phyloP scores from a whole-genome alignment of 768 basidiomycete species.

The Leccinum imitatum region DNA sequence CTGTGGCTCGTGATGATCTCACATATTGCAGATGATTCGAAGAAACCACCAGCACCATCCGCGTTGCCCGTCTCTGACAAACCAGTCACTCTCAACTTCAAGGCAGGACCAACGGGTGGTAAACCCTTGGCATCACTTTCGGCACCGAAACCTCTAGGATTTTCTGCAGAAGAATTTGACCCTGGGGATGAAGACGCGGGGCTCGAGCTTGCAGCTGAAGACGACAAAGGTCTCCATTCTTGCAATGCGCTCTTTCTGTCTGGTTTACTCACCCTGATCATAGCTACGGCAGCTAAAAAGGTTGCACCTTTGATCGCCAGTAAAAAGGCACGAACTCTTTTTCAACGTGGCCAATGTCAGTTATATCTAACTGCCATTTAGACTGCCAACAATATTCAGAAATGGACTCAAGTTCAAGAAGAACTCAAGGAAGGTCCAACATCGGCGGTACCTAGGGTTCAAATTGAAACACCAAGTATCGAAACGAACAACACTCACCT shows the following conservation, averaged over 20 bases:
- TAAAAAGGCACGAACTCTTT: conserved; percentile 61
- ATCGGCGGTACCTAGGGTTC: conserved; percentile 23
- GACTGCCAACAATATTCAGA: conserved; percentile 88
- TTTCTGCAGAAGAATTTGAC: conserved; percentile 62
- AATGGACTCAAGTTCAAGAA: conserved; percentile 96
- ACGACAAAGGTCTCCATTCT: conserved; percentile 39
- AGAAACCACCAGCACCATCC: conserved; percentile 55
- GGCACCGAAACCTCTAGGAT: conserved; percentile 48
- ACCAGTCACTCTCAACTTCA: conserved; percentile 78
- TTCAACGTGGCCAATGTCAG: background rate
- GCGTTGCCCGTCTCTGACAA: conserved; percentile 73
- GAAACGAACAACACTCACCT: conserved; percentile 7
- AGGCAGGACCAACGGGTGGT: conserved; percentile 33
- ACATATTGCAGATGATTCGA: conserved; percentile 33
- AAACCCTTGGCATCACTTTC: conserved; percentile 25
- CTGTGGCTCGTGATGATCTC: conserved; percentile 8
- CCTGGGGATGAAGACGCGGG: conserved; percentile 42
- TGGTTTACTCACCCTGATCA: conserved; percentile 9
- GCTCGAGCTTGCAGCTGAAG: conserved; percentile 44
- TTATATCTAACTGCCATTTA: conserved; percentile 33
- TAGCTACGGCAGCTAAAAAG: conserved; percentile 57
- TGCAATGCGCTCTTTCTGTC: background rate
- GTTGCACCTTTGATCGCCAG: conserved; percentile 82
- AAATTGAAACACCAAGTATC: conserved; percentile 5
- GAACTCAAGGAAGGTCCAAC: conserved; percentile 60